Conservation (phyloP, 495 filamentous ascomycete genomes). For the Penicillium parvum region DNA sequence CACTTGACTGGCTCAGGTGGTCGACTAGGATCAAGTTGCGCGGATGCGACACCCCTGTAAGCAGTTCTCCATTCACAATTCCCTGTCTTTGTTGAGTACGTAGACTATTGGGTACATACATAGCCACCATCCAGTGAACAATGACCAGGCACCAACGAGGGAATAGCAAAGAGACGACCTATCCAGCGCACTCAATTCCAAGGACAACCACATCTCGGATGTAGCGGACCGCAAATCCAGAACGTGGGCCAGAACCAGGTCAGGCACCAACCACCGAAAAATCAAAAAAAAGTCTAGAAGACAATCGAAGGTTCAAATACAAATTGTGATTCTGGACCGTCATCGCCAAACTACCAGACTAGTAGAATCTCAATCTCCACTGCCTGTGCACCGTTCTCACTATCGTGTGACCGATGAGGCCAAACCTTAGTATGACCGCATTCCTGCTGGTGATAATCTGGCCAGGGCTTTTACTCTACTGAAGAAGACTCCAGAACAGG, state of each 20-base stretch:
- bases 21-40: not conserved
- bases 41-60: constrained; percentile 11
- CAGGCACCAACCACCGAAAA: not conserved
- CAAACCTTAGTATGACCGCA: constrained; percentile 10
- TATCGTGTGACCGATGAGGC: constrained; percentile 1
- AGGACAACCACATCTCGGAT: constrained; percentile 1
- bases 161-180: not conserved
- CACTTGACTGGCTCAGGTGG: constrained; percentile 20
- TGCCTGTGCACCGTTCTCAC: no score
- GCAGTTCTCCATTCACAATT: not conserved
- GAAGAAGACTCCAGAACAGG: no score
- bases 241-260: not conserved
- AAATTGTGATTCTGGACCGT: constrained; percentile 3
- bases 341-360: not conserved
- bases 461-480: no score
- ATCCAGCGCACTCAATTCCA: no score
- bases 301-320: not conserved
- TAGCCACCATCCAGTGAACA: no score
- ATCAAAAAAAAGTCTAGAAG: not conserved
- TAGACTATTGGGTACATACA: no score
- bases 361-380: no score
- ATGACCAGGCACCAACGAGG: no score
- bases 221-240: not conserved
- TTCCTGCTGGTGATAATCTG: not conserved
- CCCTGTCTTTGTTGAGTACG: no score